These are phyloP conservation scores for Pythium scleroteichum DNA, from an alignment of 352 stramenopile species.

Conservation along the genomic window DNA sequence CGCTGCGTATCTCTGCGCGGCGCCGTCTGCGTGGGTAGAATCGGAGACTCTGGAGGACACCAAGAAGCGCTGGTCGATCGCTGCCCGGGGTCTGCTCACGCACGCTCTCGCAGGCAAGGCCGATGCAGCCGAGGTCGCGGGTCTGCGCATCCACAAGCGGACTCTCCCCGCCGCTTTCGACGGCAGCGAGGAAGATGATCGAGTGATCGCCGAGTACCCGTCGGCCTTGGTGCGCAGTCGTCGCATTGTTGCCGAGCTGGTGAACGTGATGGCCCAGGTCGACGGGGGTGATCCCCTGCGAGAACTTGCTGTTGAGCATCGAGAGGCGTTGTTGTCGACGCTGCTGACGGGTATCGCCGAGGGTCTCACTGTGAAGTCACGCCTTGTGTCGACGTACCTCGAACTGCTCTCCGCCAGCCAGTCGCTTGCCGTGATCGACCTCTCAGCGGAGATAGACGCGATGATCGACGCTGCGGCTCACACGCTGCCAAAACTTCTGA, in stretches of 20 bases:
- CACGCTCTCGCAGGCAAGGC: conserved; percentile 64
- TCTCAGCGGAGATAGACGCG: conserved; percentile 51
- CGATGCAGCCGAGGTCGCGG: conserved; percentile 49
- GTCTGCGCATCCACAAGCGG: conserved; percentile 56
- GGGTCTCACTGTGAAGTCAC: conserved; percentile 49
- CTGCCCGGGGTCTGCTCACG: conserved; percentile 48
- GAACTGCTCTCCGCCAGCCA: conserved; percentile 32
- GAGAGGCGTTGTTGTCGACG: conserved; percentile 64
- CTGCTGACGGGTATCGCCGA: conserved; percentile 59
- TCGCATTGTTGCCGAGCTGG: conserved; percentile 46
- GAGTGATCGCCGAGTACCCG: conserved; percentile 45
- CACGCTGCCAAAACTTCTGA: conserved; percentile 43
- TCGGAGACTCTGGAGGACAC: conserved; percentile 36
- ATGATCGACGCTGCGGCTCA: conserved; percentile 41
- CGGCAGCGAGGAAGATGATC: conserved; percentile 38
- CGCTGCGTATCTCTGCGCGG: conserved; percentile 5
- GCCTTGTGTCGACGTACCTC: conserved; percentile 61
- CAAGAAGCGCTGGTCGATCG: conserved; percentile 47
- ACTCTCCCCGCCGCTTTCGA: conserved; percentile 28
- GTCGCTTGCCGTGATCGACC: conserved; percentile 55
- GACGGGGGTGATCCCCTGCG: conserved; percentile 41
- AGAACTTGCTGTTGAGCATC: conserved; percentile 53
- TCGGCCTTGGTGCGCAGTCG: conserved; percentile 43
- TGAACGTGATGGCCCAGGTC: conserved; percentile 39
- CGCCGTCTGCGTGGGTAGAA: conserved; percentile 19